A percentile compares a stretch with the other conserved stretches of the same genome.
Conservation (phyloP, 139 green algal species). For the Mychonastes homosphaera region DNA sequence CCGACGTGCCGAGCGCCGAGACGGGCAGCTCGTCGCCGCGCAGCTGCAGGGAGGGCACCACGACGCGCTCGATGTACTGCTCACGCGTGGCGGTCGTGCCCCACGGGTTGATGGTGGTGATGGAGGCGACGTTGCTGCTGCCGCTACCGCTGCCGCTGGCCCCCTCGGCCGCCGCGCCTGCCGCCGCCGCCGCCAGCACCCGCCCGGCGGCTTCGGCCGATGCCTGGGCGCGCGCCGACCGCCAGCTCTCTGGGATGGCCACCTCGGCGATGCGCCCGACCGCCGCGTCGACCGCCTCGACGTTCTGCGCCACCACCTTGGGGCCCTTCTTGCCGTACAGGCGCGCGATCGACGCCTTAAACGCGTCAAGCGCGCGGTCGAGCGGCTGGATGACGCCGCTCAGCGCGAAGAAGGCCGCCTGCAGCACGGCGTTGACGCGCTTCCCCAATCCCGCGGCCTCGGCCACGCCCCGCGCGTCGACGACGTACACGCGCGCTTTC, state of each 20-base stretch:
- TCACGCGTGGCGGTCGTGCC: too few species aligned
- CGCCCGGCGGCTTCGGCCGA: not conserved
- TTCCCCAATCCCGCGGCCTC: conserved; percentile 32
- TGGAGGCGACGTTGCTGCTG: too few species aligned
- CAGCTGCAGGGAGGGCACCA: conserved; percentile 38
- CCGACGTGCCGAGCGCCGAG: not conserved
- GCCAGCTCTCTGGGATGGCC: conserved; percentile 31
- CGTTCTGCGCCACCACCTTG: conserved; percentile 40
- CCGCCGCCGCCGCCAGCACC: not conserved
- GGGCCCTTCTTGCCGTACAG: conserved; percentile 49
- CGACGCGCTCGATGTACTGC: conserved; percentile 39
- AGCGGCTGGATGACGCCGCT: conserved; percentile 24
- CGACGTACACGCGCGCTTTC: conserved; percentile 14
- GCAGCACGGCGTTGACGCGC: conserved; percentile 55
- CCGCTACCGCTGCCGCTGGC: too few species aligned
- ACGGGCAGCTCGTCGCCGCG: conserved; percentile 52
- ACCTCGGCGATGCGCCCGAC: conserved; percentile 23
- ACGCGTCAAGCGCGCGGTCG: conserved; percentile 30
- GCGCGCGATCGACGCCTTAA: conserved; percentile 50
- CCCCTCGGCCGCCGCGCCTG: too few species aligned
- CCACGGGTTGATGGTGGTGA: too few species aligned
- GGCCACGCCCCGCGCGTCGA: conserved; percentile 32
- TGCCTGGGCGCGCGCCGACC: too few species aligned
- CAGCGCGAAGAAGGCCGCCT: conserved; percentile 51
- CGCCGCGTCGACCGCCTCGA: conserved; percentile 34